Percentiles rank a stretch among this genome's conserved stretches.
Conservation (phyloP, 768 basidiomycete genomes). For the Scleroderma citrinum region DNA sequence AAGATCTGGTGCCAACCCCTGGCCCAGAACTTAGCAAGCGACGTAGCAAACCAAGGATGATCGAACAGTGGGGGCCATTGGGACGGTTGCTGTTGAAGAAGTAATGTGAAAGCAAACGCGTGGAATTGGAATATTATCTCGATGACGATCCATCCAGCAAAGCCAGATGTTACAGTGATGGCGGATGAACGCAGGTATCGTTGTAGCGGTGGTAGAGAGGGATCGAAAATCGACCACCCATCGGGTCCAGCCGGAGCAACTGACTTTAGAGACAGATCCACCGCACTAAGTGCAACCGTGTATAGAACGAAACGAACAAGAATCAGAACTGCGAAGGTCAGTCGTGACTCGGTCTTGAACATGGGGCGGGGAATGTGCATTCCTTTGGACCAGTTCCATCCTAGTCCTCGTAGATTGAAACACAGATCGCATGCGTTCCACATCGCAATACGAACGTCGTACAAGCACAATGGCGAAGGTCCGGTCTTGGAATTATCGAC, state of each 20-base stretch:
- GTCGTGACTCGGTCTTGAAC: slow-evolving; percentile 15
- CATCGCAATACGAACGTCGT: slow-evolving; percentile 10
- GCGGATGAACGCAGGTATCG: slow-evolving; percentile 38
- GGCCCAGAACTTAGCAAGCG: slow-evolving; percentile 57
- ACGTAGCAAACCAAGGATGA: slow-evolving; percentile 50
- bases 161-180: slow-evolving; percentile 39
- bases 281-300: slow-evolving; percentile 3
- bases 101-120: slow-evolving; percentile 38
- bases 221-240: slow-evolving; percentile 35
- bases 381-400: slow-evolving; percentile 18
- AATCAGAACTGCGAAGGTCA: slow-evolving; percentile 12
- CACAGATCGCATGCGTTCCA: slow-evolving; percentile 26
- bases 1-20: slow-evolving; percentile 64
- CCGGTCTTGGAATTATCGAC: not conserved
- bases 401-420: slow-evolving; percentile 21
- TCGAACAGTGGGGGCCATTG: slow-evolving; percentile 65
- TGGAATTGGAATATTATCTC: slow-evolving; percentile 36
- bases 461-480: not conserved
- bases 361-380: slow-evolving; percentile 11
- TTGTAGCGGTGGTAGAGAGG: slow-evolving; percentile 25
- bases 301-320: slow-evolving; percentile 7
- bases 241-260: slow-evolving; percentile 33
- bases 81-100: slow-evolving; percentile 43
- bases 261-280: not conserved
- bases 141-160: slow-evolving; percentile 40